phyloP scores from a whole-genome alignment of 2,329 filamentous ascomycete species.

The Penicillium sp. region DNA sequence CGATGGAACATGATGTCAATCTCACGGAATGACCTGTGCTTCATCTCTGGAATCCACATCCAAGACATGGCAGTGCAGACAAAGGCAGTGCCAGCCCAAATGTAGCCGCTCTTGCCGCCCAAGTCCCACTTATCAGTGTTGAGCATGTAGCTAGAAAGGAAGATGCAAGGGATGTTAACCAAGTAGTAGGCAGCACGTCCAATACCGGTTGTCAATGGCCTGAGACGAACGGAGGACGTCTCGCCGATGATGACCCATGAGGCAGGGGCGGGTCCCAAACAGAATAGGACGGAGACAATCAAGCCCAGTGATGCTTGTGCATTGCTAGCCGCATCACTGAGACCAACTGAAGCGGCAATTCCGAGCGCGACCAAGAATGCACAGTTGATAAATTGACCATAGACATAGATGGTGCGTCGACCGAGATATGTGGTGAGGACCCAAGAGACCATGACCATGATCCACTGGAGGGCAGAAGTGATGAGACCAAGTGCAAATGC shows the following conservation, averaged over 20 bases:
- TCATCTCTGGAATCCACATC: conserved; percentile 59
- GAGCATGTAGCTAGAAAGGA: conserved; percentile 63
- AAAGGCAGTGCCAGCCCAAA: conserved; percentile 61
- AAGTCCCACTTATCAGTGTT: conserved; percentile 53
- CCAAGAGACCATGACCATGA: conserved; percentile 69
- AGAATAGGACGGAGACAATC: conserved; percentile 67
- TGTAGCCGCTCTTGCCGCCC: conserved; percentile 60
- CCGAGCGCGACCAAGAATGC: conserved; percentile 60
- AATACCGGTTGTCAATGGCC: conserved; percentile 66
- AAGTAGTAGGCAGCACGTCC: conserved; percentile 67
- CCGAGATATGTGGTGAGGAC: conserved; percentile 65
- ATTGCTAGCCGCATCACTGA: conserved; percentile 44
- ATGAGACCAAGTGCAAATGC: conserved; percentile 66
- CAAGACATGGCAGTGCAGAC: conserved; percentile 56
- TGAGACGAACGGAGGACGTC: conserved; percentile 65
- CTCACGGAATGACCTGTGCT: conserved; percentile 61
- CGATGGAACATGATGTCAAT: conserved; percentile 64
- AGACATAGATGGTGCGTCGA: conserved; percentile 66
- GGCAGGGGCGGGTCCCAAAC: conserved; percentile 62
- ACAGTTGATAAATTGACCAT: conserved; percentile 58
- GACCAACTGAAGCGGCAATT: conserved; percentile 57
- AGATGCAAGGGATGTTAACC: conserved; percentile 67
- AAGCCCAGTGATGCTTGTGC: conserved; percentile 65
- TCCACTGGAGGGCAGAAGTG: conserved; percentile 62
- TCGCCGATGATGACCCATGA: conserved; percentile 70